These are phyloP conservation scores for Rhodotorula paludigena DNA, from an alignment of 768 basidiomycete genomes.

Conservation along the genomic window DNA sequence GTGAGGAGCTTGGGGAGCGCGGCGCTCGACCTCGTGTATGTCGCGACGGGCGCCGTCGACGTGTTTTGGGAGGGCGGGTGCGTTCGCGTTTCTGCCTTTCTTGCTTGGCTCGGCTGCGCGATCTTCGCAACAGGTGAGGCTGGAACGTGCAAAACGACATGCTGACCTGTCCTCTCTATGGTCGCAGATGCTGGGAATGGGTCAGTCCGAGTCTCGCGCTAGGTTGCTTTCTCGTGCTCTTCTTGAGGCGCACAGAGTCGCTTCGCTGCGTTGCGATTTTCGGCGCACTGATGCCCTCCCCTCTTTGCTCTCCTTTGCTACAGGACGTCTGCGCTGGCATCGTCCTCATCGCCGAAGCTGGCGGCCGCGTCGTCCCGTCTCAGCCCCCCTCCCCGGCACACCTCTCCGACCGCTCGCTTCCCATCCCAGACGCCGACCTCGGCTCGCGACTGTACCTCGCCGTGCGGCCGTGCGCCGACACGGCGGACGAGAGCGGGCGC, in stretches of 20 bases:
- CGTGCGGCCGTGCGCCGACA: slow-evolving; percentile 32
- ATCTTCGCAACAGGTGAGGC: not conserved
- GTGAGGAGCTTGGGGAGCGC: slow-evolving; percentile 40
- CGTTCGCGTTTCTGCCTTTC: not conserved
- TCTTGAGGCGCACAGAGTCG: too few species aligned
- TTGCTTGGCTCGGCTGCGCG: not conserved
- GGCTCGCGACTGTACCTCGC: slow-evolving; percentile 40
- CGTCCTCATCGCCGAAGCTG: slow-evolving; percentile 32
- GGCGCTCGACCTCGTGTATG: slow-evolving; percentile 39
- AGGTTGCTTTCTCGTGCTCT: too few species aligned
- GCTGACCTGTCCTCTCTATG: not conserved
- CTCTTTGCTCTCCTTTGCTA: too few species aligned
- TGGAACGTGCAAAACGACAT: too few species aligned
- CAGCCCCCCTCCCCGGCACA: slow-evolving; percentile 15
- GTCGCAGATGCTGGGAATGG: slow-evolving; percentile 35
- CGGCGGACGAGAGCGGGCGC: slow-evolving; percentile 25
- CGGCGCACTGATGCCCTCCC: too few species aligned
- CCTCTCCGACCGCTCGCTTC: slow-evolving; percentile 1
- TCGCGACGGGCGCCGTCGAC: slow-evolving; percentile 40
- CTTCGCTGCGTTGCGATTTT: too few species aligned
- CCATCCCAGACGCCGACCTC: slow-evolving; percentile 37
- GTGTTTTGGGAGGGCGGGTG: slow-evolving; percentile 37
- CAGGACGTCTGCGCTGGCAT: slow-evolving; percentile 38
- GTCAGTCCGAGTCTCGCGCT: slow-evolving; percentile 11
- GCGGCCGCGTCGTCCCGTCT: slow-evolving; percentile 36